A percentile compares a stretch with the other conserved stretches of the same genome.
Conservation (phyloP, 2,329 filamentous ascomycete species). For the Scytalidium sp. region DNA sequence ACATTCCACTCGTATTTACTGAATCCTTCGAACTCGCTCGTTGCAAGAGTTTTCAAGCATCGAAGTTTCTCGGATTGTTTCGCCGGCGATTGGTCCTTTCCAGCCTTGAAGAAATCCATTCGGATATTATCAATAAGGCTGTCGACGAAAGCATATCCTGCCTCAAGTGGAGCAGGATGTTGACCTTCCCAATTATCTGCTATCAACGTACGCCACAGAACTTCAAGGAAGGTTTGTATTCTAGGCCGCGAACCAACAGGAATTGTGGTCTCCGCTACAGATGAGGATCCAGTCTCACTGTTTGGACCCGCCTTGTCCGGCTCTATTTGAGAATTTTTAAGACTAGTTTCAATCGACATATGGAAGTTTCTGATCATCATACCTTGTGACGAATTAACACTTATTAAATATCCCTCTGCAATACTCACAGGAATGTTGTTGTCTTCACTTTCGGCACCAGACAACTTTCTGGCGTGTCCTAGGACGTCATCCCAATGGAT, state of each 20-base stretch:
- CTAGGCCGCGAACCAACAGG: neutral
- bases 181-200: neutral
- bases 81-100: neutral
- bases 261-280: neutral
- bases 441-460: neutral
- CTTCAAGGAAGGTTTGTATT: neutral
- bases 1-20: neutral
- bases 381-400: neutral
- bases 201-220: neutral
- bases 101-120: neutral
- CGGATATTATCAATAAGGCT: neutral
- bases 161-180: neutral
- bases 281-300: neutral
- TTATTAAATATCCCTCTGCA: neutral
- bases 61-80: neutral
- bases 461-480: neutral
- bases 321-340: neutral
- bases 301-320: neutral
- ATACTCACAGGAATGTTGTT: neutral
- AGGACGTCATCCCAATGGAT: neutral
- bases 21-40: neutral
- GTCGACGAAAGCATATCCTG: neutral
- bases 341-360: neutral
- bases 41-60: neutral
- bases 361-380: neutral